Evolutionary conservation across 306 rosid genomes (phyloP).

Genomic region (Crotalaria pallida): DNA sequence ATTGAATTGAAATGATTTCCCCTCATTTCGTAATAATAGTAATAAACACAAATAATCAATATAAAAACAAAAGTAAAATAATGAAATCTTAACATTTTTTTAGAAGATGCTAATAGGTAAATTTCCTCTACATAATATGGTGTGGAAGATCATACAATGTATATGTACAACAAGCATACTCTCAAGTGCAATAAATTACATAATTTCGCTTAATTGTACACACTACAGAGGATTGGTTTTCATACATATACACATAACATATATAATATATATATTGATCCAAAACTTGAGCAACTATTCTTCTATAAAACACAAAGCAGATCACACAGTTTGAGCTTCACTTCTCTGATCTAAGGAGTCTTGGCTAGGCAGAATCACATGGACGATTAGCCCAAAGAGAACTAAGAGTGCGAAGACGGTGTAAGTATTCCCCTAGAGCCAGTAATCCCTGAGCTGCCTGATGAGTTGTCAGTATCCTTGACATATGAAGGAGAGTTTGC

Average conservation of each 20-base stretch:
- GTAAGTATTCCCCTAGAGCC: conserved; percentile 71
- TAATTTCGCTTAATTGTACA: conserved; percentile 5
- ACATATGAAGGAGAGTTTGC: conserved; percentile 65
- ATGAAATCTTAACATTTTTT: neutral
- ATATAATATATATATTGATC: neutral
- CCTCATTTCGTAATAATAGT: neutral
- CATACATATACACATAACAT: no score
- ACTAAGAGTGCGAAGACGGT: conserved; percentile 70
- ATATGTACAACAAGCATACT: conserved; percentile 30
- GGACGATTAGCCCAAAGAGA: conserved; percentile 66
- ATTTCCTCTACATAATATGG: neutral
- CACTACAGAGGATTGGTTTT: no score
- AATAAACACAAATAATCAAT: neutral
- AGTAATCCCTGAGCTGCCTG: conserved; percentile 74
- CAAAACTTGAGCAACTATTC: conserved; percentile 14
- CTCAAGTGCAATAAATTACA: conserved; percentile 18
- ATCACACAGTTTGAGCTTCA: neutral
- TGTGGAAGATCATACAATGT: neutral
- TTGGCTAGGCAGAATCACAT: conserved; percentile 21
- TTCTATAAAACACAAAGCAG: neutral
- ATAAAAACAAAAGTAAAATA: neutral
- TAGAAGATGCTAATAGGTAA: neutral
- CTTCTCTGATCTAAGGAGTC: neutral
- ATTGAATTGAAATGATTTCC: neutral
- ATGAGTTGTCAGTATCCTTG: conserved; percentile 41